phyloP scores from a whole-genome alignment of 495 filamentous ascomycete genomes.

The Aspergillus taichungensis region DNA sequence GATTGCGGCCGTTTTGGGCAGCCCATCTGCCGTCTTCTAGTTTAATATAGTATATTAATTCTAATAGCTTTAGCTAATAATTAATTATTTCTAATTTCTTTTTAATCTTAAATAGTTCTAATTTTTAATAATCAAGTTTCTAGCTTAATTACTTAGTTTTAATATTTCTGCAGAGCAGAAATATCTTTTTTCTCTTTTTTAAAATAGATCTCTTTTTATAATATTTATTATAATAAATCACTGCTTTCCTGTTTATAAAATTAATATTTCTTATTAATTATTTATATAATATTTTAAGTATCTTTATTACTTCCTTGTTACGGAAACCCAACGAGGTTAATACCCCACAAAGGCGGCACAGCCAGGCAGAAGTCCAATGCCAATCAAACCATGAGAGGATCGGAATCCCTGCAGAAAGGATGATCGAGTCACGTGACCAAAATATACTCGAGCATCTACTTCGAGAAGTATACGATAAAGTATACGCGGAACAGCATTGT shows the following conservation, averaged over 20 bases:
- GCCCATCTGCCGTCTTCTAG: constrained; percentile 12
- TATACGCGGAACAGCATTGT: no score
- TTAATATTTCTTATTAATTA: constrained; percentile 11
- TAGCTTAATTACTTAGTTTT: constrained; percentile 21
- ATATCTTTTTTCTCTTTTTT: constrained; percentile 22
- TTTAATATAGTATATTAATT: constrained; percentile 1
- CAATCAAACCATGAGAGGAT: no score
- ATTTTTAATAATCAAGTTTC: constrained; percentile 16
- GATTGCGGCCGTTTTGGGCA: constrained; percentile 11
- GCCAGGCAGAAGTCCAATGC: no score
- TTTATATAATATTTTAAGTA: constrained; percentile 8
- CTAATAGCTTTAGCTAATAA: no score
- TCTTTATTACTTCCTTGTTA: background rate
- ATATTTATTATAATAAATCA: constrained; percentile 11
- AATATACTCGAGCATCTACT: no score
- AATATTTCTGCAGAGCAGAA: constrained; percentile 20
- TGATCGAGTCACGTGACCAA: no score
- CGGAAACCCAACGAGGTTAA: no score
- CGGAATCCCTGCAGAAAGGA: no score
- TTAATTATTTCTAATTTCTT: background rate
- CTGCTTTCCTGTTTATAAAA: constrained; percentile 9
- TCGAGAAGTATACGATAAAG: no score
- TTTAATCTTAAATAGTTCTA: constrained; percentile 10
- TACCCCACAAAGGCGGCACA: no score
- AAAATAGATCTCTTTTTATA: constrained; percentile 12